phyloP scores from a whole-genome alignment of 2,329 filamentous ascomycete genomes.

The Fusarium hostae region DNA sequence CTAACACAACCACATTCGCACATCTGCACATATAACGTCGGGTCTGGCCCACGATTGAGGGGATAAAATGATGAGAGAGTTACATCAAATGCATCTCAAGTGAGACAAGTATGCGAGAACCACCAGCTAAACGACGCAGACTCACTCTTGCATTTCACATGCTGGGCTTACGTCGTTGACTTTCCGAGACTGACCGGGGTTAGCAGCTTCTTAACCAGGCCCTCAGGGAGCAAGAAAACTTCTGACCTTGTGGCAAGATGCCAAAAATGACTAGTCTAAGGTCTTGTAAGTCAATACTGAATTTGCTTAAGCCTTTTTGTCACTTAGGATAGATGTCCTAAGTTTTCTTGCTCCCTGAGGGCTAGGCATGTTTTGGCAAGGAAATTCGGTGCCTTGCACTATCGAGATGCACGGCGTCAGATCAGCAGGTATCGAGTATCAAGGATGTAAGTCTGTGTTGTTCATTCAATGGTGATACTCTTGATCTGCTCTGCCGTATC shows the following conservation, averaged over 20 bases:
- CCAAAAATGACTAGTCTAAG: too few species aligned
- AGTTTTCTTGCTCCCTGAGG: too few species aligned
- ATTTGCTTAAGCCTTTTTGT: too few species aligned
- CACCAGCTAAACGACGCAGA: constrained; percentile 8
- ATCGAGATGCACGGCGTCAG: constrained; percentile 29
- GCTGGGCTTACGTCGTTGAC: constrained; percentile 37
- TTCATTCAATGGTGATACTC: background rate
- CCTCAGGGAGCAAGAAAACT: too few species aligned
- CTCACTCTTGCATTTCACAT: constrained; percentile 16
- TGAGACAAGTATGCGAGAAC: constrained; percentile 24
- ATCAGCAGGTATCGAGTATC: constrained; percentile 14
- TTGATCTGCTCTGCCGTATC: background rate
- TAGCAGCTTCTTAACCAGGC: background rate
- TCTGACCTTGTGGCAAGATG: too few species aligned
- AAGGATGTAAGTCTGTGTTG: background rate
- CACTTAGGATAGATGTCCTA: too few species aligned
- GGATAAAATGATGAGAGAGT: constrained; percentile 1
- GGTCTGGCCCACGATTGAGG: background rate
- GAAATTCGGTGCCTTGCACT: constrained; percentile 26
- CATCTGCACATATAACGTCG: background rate
- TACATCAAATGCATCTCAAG: constrained; percentile 4
- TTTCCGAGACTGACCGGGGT: constrained; percentile 12
- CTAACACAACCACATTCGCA: background rate
- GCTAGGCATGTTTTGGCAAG: background rate
- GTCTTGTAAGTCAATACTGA: too few species aligned